Conservation (phyloP, 192 early-diverging fungal species). For the Geranomyces variabilis region DNA sequence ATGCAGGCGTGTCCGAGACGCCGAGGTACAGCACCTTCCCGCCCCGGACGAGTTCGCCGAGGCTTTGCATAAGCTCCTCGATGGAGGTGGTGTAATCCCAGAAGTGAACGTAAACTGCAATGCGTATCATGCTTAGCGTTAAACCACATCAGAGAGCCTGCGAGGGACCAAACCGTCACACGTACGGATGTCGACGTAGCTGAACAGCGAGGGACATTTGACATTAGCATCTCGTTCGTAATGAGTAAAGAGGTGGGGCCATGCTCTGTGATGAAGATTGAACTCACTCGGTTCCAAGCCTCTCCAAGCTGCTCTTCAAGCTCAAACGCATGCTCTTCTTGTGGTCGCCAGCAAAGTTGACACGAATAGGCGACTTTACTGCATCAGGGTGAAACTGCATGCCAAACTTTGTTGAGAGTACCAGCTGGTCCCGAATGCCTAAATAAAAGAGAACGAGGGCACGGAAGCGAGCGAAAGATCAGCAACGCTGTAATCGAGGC, state of each 20-base stretch:
- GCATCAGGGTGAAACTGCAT: background rate
- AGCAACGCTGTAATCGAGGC: no score
- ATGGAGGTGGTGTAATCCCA: conserved; percentile 28
- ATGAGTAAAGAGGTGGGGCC: no score
- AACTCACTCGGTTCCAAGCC: conserved; percentile 15
- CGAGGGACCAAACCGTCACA: no score
- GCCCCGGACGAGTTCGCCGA: conserved; percentile 15
- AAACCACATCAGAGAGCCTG: background rate
- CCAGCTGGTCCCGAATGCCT: conserved; percentile 20
- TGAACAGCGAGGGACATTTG: no score
- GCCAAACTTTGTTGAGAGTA: conserved; percentile 19
- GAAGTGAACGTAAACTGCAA: conserved; percentile 16
- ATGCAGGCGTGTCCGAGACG: conserved; percentile 24
- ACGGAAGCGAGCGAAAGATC: no score
- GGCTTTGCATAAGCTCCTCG: conserved; percentile 26
- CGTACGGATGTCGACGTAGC: no score
- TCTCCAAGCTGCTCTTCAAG: conserved; percentile 10
- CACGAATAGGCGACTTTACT: background rate
- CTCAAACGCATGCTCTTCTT: conserved; percentile 1
- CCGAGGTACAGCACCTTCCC: conserved; percentile 33
- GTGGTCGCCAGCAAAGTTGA: conserved; percentile 13
- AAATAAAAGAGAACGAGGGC: no score
- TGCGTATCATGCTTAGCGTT: no score
- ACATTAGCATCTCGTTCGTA: no score
- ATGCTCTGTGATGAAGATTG: no score